A percentile compares a stretch with the other conserved stretches of the same genome.
These are phyloP conservation scores for Alternaria ventricosa DNA, from an alignment of 2,329 filamentous ascomycete genomes.

Conservation along the genomic window DNA sequence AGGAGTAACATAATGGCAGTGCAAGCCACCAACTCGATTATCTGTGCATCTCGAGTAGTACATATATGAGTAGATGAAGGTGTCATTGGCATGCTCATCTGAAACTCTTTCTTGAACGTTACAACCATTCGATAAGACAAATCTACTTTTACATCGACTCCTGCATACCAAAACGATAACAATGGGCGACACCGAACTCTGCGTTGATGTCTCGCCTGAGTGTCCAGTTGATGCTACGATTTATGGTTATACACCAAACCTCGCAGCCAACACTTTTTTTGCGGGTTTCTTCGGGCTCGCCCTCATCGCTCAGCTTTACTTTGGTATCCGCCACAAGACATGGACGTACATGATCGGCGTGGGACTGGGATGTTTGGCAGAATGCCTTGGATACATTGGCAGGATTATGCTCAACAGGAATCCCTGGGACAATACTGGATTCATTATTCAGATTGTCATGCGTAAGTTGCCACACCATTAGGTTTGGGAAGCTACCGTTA, in stretches of 20 bases:
- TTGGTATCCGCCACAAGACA: constrained; percentile 59
- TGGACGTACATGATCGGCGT: constrained; percentile 62
- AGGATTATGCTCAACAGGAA: constrained; percentile 61
- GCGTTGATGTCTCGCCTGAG: not conserved
- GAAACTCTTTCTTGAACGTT: not conserved
- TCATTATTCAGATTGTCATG: constrained; percentile 59
- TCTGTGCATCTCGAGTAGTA: not conserved
- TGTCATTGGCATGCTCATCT: not conserved
- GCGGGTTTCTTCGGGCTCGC: constrained; percentile 57
- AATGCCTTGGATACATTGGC: constrained; percentile 62
- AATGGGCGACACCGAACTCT: not conserved
- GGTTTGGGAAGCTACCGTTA: not conserved
- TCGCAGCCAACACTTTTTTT: constrained; percentile 60
- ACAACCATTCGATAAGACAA: not conserved
- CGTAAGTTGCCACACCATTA: constrained; percentile 5
- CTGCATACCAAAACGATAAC: not conserved
- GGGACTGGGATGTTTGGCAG: constrained; percentile 55
- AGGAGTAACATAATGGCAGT: not conserved
- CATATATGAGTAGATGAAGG: not conserved
- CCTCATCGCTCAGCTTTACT: constrained; percentile 55
- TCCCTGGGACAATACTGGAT: constrained; percentile 57
- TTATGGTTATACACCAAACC: constrained; percentile 61
- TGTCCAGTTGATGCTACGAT: constrained; percentile 55
- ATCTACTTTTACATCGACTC: not conserved
- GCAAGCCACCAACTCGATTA: not conserved